phyloP scores from a whole-genome alignment of 2,329 filamentous ascomycete species.

The Hortaea sp. region DNA sequence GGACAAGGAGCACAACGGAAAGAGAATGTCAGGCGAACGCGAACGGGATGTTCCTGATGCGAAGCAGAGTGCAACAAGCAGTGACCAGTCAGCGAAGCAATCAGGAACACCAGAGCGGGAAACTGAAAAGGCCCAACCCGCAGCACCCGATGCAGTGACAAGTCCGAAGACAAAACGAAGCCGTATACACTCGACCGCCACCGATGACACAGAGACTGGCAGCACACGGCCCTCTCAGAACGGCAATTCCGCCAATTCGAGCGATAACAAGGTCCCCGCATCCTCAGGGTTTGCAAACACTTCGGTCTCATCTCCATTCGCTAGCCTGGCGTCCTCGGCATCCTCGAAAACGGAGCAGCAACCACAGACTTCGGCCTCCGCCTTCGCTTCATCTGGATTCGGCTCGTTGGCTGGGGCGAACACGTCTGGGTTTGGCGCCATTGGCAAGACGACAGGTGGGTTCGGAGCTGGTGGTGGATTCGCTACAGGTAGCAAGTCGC shows the following conservation, averaged over 20 bases:
- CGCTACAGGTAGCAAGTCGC: conserved; percentile 23
- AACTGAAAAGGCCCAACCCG: conserved; percentile 8
- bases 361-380: conserved; percentile 32
- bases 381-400: conserved; percentile 44
- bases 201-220: conserved; percentile 7
- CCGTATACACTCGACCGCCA: conserved; percentile 25
- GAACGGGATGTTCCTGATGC: conserved; percentile 17
- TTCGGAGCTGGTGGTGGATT: conserved; percentile 23
- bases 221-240: background rate
- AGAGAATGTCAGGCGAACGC: conserved; percentile 24
- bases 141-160: conserved; percentile 16
- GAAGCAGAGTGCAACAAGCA: conserved; percentile 6
- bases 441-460: conserved; percentile 20
- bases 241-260: too few relatives aligned
- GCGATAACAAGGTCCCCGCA: conserved; percentile 14
- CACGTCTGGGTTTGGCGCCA: conserved; percentile 28
- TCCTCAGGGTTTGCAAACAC: conserved; percentile 33
- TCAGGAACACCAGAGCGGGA: conserved; percentile 13
- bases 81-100: conserved; percentile 7
- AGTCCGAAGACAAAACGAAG: conserved; percentile 43
- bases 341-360: conserved; percentile 18
- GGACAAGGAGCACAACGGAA: conserved; percentile 16
- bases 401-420: conserved; percentile 31
- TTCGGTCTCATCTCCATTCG: conserved; percentile 39
- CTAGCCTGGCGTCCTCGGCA: conserved; percentile 30